Evolutionary conservation across 2,329 filamentous ascomycete genomes (phyloP), one percentile per base, ranked within the genome.

Genomic region (Acephala macrosclerotiorum): DNA sequence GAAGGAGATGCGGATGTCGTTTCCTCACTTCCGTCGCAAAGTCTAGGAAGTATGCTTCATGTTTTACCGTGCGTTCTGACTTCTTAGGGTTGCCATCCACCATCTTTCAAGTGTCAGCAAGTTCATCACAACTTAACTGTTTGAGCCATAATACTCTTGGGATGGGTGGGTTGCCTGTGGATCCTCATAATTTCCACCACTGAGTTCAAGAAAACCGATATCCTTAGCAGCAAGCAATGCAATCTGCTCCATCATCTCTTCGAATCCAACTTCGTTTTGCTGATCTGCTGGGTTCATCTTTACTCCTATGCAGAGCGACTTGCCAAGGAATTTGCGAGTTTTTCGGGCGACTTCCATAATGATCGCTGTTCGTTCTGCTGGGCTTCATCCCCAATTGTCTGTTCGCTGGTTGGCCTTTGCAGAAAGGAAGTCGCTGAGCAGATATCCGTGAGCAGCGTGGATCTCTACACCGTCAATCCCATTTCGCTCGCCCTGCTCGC

Each of bases 11-110:
- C 0, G 82, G 80, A 62, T 84, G 80, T 26, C 77, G 76, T 4
- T 74, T 72, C 33, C 85, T 81, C 38, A 86, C 82, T 9, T 80
- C 78, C n/a, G 80, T 77, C 0, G 87, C 86, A 68, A 91, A 91
- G 55, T 90, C 85, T 0, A 91, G 79, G 77, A 92, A 92, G 79
- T 89, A 91, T 0, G 88, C 87, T 70, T 92, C 89, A 8, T 89
- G 83, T 0, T 82, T 82, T 14, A 78, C 77, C 0, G 87, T 88
- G 6, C 81, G 4, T n/a, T 14, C 12, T 4, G 38, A 42, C 29
- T 33, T 33, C 9, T 33, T 9, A n/a, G 38, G 12, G 18, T 14
- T 42, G 18, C 38, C 38, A 12, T 42, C 14, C 38, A 42, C 80
- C 25, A 79, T 78, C 71, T 79, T 72, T 73, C 72, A n/a, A 16